Conservation (phyloP, 2,329 filamentous ascomycete species). For the Claviceps humidiphila region DNA sequence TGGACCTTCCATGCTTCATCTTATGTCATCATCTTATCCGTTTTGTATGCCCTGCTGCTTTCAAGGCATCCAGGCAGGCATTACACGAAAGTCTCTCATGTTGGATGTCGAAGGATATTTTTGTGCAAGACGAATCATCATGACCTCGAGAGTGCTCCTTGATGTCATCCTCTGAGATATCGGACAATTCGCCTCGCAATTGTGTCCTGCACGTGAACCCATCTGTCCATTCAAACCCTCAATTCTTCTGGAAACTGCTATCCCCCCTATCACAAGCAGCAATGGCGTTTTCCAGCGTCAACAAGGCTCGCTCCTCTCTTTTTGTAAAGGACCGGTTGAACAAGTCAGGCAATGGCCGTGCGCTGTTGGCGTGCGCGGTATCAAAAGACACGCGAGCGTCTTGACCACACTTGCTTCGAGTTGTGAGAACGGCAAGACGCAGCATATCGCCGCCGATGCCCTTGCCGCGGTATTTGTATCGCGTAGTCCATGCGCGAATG, state of each 20-base stretch:
- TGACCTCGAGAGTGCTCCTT: too few species aligned
- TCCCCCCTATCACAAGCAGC: constrained; percentile 9
- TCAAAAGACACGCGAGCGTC: constrained; percentile 54
- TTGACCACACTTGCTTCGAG: constrained; percentile 49
- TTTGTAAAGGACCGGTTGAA: constrained; percentile 47
- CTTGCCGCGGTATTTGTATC: constrained; percentile 51
- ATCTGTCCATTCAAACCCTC: neutral
- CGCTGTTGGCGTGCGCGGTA: constrained; percentile 61
- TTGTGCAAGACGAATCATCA: too few species aligned
- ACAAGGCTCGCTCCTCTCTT: constrained; percentile 39
- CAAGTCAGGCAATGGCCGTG: constrained; percentile 39
- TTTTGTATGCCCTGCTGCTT: too few species aligned
- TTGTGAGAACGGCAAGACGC: constrained; percentile 54
- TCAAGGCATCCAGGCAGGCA: too few species aligned
- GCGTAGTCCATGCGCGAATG: constrained; percentile 72
- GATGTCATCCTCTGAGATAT: too few species aligned
- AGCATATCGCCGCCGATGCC: constrained; percentile 62
- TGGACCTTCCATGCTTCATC: too few species aligned
- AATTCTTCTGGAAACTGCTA: constrained; percentile 4
- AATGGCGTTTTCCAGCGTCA: constrained; percentile 24
- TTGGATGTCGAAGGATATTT: too few species aligned
- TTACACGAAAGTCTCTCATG: too few species aligned
- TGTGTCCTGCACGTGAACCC: too few species aligned
- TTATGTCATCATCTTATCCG: too few species aligned
- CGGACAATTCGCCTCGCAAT: too few species aligned